A percentile compares a stretch with the other conserved stretches of the same genome.
Evolutionary conservation across 2,329 filamentous ascomycete genomes (phyloP).

Genomic region (Apiospora kogelbergensis): DNA sequence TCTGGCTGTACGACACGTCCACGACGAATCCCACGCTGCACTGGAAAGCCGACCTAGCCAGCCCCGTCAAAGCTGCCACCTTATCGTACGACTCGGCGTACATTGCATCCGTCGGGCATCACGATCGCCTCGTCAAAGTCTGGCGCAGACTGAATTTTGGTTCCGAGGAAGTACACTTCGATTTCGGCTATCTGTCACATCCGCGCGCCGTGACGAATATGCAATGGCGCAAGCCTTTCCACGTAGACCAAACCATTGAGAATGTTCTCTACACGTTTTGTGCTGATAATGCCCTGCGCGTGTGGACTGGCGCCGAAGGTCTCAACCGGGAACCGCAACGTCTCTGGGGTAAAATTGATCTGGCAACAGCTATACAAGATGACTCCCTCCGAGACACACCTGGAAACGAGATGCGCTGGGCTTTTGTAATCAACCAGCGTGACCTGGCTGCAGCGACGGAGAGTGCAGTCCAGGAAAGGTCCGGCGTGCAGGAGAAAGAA

Average conservation of each 20-base stretch:
- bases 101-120: slow-evolving; percentile 76
- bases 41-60: slow-evolving; percentile 77
- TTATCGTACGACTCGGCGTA: slow-evolving; percentile 87
- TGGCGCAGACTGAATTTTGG: slow-evolving; percentile 89
- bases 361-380: slow-evolving; percentile 67
- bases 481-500: slow-evolving; percentile 57
- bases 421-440: slow-evolving; percentile 79
- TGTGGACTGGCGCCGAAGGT: slow-evolving; percentile 80
- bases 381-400: slow-evolving; percentile 19
- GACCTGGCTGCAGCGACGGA: slow-evolving; percentile 80
- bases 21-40: slow-evolving; percentile 51
- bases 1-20: slow-evolving; percentile 66
- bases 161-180: slow-evolving; percentile 79
- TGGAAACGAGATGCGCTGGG: slow-evolving; percentile 55
- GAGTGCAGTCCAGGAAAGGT: slow-evolving; percentile 64
- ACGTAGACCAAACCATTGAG: slow-evolving; percentile 75
- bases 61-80: slow-evolving; percentile 68
- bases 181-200: slow-evolving; percentile 88
- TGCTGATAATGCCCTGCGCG: slow-evolving; percentile 73
- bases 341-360: slow-evolving; percentile 79
- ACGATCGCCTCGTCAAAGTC: slow-evolving; percentile 85
- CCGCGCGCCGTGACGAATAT: slow-evolving; percentile 76
- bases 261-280: slow-evolving; percentile 92
- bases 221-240: slow-evolving; percentile 80
- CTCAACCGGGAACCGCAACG: slow-evolving; percentile 71